Conservation (phyloP, 2,329 filamentous ascomycete species). For the Fusarium sp. region DNA sequence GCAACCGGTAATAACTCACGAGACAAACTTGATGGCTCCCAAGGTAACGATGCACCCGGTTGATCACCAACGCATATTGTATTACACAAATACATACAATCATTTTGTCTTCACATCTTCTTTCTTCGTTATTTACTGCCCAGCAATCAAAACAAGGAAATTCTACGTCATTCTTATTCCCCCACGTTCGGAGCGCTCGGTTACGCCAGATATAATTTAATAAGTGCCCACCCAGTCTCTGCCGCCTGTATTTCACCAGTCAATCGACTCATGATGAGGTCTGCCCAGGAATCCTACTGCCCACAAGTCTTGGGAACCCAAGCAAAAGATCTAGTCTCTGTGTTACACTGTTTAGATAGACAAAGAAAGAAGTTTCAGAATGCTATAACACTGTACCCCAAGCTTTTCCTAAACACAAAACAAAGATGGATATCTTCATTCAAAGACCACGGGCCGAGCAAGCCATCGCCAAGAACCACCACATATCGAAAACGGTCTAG, state of each 20-base stretch:
- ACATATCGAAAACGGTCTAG: background rate
- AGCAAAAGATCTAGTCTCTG: background rate
- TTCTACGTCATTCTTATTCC: constrained; percentile 1
- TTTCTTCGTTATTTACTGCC: background rate
- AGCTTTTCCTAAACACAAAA: background rate
- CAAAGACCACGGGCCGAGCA: background rate
- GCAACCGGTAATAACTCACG: constrained; percentile 28
- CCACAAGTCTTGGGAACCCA: background rate
- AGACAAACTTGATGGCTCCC: constrained; percentile 9
- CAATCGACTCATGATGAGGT: constrained; percentile 15
- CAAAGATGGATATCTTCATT: background rate
- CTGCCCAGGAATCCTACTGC: constrained; percentile 2
- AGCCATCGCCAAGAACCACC: constrained; percentile 1
- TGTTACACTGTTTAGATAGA: background rate
- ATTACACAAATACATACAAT: background rate
- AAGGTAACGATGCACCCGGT: constrained; percentile 15
- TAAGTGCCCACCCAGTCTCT: background rate
- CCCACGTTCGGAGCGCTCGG: constrained; percentile 5
- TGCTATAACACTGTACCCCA: background rate
- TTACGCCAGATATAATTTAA: background rate
- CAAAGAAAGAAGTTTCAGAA: background rate
- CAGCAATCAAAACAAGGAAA: background rate
- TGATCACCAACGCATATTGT: background rate
- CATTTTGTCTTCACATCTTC: background rate
- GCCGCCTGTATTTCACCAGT: background rate